A percentile compares a stretch with the other conserved stretches of the same genome.
phyloP scores from a whole-genome alignment of 2,329 filamentous ascomycete genomes.

The Talaromyces amestolkiae region DNA sequence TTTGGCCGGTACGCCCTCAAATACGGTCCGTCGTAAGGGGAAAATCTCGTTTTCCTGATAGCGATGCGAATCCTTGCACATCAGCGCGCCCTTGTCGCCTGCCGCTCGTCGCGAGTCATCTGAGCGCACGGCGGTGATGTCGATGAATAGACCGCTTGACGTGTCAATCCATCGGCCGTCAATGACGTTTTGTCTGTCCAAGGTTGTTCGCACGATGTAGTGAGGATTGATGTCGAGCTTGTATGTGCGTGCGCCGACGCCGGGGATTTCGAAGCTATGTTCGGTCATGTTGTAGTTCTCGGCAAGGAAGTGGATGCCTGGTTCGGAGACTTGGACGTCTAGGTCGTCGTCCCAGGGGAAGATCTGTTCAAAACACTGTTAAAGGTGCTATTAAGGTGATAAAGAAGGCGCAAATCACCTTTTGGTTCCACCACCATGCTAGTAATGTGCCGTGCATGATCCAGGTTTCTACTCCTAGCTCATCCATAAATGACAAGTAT shows the following conservation, averaged over 20 bases:
- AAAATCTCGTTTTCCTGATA: slow-evolving; percentile 57
- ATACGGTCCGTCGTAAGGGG: slow-evolving; percentile 54
- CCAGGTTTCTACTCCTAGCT: slow-evolving; percentile 59
- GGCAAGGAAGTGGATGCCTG: slow-evolving; percentile 55
- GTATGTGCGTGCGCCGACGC: slow-evolving; percentile 44
- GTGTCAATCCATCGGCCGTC: slow-evolving; percentile 63
- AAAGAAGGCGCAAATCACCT: slow-evolving; percentile 31
- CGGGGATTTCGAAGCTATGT: slow-evolving; percentile 47
- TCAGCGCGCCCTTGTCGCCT: slow-evolving; percentile 46
- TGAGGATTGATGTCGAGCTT: slow-evolving; percentile 61
- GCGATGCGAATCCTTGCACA: slow-evolving; percentile 58
- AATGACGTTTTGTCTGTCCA: slow-evolving; percentile 55
- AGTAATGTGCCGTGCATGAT: slow-evolving; percentile 62
- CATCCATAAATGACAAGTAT: slow-evolving; percentile 57
- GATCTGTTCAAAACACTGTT: slow-evolving; percentile 34
- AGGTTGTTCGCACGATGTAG: slow-evolving; percentile 45
- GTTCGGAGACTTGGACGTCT: slow-evolving; percentile 58
- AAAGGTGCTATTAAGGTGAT: background rate
- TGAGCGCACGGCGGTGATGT: slow-evolving; percentile 57
- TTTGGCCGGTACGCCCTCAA: slow-evolving; percentile 54
- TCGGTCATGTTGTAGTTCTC: slow-evolving; percentile 63
- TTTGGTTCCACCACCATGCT: slow-evolving; percentile 63
- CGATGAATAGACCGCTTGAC: slow-evolving; percentile 59
- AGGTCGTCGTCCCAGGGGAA: slow-evolving; percentile 63
- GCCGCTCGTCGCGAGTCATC: slow-evolving; percentile 41